phyloP scores from a whole-genome alignment of 768 basidiomycete species.

The Naganishia antarctica region DNA sequence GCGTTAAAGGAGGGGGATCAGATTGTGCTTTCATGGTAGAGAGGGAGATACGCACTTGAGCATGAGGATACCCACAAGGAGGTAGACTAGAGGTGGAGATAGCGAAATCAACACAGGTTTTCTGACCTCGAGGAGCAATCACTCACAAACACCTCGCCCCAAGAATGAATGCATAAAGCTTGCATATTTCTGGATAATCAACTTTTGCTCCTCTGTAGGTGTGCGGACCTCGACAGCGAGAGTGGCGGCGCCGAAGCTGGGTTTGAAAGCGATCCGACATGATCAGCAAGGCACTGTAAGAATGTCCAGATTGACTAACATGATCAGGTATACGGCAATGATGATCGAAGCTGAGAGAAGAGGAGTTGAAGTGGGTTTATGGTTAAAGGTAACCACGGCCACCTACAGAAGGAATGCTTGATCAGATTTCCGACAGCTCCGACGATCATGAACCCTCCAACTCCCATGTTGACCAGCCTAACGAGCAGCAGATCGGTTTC shows the following conservation, averaged over 20 bases:
- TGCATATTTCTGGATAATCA: constrained; percentile 45
- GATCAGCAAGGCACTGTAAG: background rate
- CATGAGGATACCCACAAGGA: constrained; percentile 45
- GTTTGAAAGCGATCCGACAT: constrained; percentile 1
- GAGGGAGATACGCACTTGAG: constrained; percentile 38
- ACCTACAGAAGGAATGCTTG: constrained; percentile 43
- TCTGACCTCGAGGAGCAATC: background rate
- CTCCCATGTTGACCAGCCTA: constrained; percentile 45
- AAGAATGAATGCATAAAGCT: constrained; percentile 49
- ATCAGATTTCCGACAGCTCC: constrained; percentile 46
- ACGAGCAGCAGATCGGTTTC: background rate
- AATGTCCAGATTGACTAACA: constrained; percentile 34
- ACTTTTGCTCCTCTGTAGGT: constrained; percentile 46
- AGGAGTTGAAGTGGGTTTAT: background rate
- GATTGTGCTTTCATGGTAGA: background rate
- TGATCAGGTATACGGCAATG: constrained; percentile 46
- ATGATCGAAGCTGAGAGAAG: constrained; percentile 40
- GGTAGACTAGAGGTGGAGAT: constrained; percentile 37
- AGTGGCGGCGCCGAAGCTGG: constrained; percentile 41
- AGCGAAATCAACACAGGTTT: no score
- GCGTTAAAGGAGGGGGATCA: background rate
- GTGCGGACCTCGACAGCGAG: constrained; percentile 45
- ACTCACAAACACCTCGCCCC: constrained; percentile 50
- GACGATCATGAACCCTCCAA: constrained; percentile 42
- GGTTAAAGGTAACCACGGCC: background rate